Evolutionary conservation across 2,329 filamentous ascomycete species (phyloP), one percentile per base, ranked within the genome.

Genomic region (Endothia cerciana): DNA sequence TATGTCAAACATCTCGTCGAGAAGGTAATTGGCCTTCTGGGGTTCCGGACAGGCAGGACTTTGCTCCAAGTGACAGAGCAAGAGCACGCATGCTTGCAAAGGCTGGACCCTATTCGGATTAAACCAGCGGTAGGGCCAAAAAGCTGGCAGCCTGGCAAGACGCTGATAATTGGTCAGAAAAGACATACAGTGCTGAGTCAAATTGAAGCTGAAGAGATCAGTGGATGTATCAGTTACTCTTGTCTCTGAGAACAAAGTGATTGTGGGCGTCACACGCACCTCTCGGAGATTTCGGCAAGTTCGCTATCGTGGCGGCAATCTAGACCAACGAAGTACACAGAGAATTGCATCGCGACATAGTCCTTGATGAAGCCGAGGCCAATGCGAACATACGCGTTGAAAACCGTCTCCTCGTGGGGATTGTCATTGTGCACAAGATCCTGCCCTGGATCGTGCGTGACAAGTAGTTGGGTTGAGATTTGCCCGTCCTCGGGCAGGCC

Each of bases 311-410:
- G 15, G 11, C 4, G 10, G 10, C 10, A 1, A 13, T 53, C 22
- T 53, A 22, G 4, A 19, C 49, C 28, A 10, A 19, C 49, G 28
- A 53, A 25, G 28, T 25, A 53, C 22, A 33, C 22, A 22, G 25
- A 13, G 28, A 53, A 53, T 15, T 53, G 49, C 22, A 30, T 33
- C 22, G 22, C 49, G 10, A 53, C 22, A 30, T 53, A 30, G 49
- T 33, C 28, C 28, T 53, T 53, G 11, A 53, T 25, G 17, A 53
- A 15, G n/a, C 28, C 4, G 22, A 53, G 22, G 8, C 22, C 5
- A 33, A 53, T 53, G 22, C 49, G 49, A 25, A n/a, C 49, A 13
- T 56, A 56, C 30, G 51, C 51, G 6, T 56, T 56, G 33, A 56
- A 56, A 17, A 56, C 8, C 15, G 30, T 56, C 28, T 56, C 51